Evolutionary conservation across 2,329 filamentous ascomycete species (phyloP).

Genomic region (Dothistroma pini): DNA sequence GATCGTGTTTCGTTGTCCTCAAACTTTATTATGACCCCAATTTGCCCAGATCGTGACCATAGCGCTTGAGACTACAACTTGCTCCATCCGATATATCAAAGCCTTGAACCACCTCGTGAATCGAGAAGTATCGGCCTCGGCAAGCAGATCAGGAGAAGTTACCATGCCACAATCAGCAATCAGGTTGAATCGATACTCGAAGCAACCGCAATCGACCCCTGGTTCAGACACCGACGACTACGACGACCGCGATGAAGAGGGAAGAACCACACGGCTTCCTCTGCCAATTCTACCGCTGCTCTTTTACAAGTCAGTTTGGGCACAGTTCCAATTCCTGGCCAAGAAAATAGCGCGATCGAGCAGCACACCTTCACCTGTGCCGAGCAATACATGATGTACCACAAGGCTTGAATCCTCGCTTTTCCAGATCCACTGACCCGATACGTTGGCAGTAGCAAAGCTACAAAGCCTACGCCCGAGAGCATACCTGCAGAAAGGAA

Average conservation of each 20-base stretch:
- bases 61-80: too few species aligned
- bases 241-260: slow-evolving; percentile 22
- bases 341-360: slow-evolving; percentile 17
- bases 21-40: too few species aligned
- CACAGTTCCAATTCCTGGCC: background rate
- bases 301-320: slow-evolving; percentile 40
- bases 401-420: slow-evolving; percentile 48
- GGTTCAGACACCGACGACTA: background rate
- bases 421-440: slow-evolving; percentile 26
- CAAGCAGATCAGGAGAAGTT: too few species aligned
- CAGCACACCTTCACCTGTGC: slow-evolving; percentile 35
- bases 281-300: slow-evolving; percentile 57
- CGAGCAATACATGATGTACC: slow-evolving; percentile 49
- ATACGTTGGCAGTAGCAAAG: background rate
- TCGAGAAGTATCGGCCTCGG: too few species aligned
- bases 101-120: too few species aligned
- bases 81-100: too few species aligned
- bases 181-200: background rate
- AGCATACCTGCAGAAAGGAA: background rate
- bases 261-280: slow-evolving; percentile 52
- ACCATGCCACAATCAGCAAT: background rate
- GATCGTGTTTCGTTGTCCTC: too few species aligned
- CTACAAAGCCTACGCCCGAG: background rate
- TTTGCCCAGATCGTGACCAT: too few species aligned
- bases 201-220: background rate